Base-by-base conservation (phyloP, 495 filamentous ascomycete species). In the Annulohypoxylon moriforme region DNA sequence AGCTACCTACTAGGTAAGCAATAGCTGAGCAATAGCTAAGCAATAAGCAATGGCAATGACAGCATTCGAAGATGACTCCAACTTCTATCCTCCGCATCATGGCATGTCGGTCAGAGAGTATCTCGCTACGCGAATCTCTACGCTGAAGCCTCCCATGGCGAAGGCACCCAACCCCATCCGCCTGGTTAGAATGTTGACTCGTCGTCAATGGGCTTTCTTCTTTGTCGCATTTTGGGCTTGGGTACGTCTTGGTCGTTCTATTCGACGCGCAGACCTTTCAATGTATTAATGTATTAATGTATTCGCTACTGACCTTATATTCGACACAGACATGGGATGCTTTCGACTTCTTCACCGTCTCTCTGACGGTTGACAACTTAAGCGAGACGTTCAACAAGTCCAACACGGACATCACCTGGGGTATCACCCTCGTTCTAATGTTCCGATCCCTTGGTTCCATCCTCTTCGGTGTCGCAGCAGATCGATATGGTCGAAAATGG, bases 341-440 rank as follows among this genome's bases (percentile, higher is more conserved):
- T 13, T 94, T 96, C 68, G 93, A 97, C 76, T 97, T 97, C 84
- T 97, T 97, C 83, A 94, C 92, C 67, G 92, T 96, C 72, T 93
- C 90, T 6, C 78, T 97, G 61, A 94, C 92, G 0, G 88, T 93
- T 20, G 79, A 80, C 4, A 79, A 93, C 31, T 84, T 97, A 27
- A 89, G 92, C 25, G 78, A 88, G 70, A 78, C 81, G 1, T 97
- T 96, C 71, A 84, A 83, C 64, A 88, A 86, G 70, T 81, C 85
- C 46, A 90, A 90, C 36, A 87, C 90, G 3, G 89, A 96, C 42
- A 96, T 97, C 64, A 94, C 93, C 24, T 96, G 93, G 93, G 93
- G 93, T 22, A 97, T 97, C 62, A 97, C 93, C 0, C 84, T 94
- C 13, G 92, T 94, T 65, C 84, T 95, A 6, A 94, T 95, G 92